Evolutionary conservation across 495 filamentous ascomycete genomes (phyloP), one percentile per base, ranked within the genome.

Genomic region (Penicillium paxilli): DNA sequence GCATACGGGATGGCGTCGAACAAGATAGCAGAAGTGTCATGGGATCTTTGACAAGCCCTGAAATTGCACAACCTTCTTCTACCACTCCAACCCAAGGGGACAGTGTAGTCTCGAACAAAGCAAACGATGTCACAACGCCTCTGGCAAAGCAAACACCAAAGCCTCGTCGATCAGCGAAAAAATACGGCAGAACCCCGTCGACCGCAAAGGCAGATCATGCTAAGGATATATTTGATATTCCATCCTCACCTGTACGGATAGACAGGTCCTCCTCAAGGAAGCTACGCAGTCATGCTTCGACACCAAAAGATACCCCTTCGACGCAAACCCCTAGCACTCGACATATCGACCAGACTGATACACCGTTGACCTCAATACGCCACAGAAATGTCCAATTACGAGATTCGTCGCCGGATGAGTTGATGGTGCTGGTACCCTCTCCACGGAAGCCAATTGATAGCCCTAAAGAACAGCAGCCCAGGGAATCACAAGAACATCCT

Each of bases 351-450:
- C n/a, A 38, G 16, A 7, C 14, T 19, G 9, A 16, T 38, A 38
- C 35, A 19, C 35, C 35, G 8, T 9, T 7, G n/a, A 6, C 35
- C n/a, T 16, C 16, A 7, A 20, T 38, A 16, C 35, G 35, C 4
- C 19, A 42, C 10, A 42, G 9, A 22, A 14, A 42, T 38, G n/a
- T 8, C 5, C 17, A 23, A 32, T 58, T 54, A 11, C 33, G 58
- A 28, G 62, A 54, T 41, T 63, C 64, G 26, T 65, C 64, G 5
- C 62, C 59, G 1, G 75, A 77, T 49, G 72, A 67, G 45, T 49
- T 74, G 41, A 61, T 62, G 45, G 49, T 67, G 8, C 57, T 66
- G 6, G 11, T 58, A 26, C 50, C 52, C 28, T 45, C 58, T 2
- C 30, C 58, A 19, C 49, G 51, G 16, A 64, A 52, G 38, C 37